Evolutionary conservation across 73 alveolate genomes (phyloP), one percentile per base, ranked within the genome.

Genomic region (Paramecium primaurelia): DNA sequence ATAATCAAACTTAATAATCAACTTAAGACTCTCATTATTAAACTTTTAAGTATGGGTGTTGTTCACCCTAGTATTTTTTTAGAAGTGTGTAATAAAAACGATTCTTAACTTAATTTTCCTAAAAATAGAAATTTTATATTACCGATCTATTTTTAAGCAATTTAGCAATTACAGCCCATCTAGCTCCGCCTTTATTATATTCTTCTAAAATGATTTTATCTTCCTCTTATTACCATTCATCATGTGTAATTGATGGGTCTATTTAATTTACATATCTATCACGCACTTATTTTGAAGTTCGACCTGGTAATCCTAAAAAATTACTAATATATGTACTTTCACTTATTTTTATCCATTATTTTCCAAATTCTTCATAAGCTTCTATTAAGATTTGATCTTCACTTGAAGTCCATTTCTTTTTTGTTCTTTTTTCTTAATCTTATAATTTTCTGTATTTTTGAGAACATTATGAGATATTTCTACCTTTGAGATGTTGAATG

Each of bases 261-360:
- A 98, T 88, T 87, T 98, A 98, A 86, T 98, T 98, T 83, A 97
- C 99, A 98, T 98, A 98, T 71, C 99, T 96, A 88, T 98, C 99
- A 68, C 99, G 80, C 87, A 99, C 98, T 86, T 97, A 95, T 86
- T 98, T 98, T 28, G 99, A 99, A 75, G 98, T 95, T 59, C 99
- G 89, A 0, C 71, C 42, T 0, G 89, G 71, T 14, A 77, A 44
- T 38, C 42, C 89, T 77, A 40, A 20, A 77, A 73, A 7, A 36
- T 20, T 26, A 34, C 18, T 12, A 49, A 0, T 6, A 26, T 8
- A 42, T 8, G 14, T 77, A 77, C 89, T 22, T 38, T 77, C 12
- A 77, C 71, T 59, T n/a, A 77, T 77, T n/a, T 12, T 38, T 0
- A 77, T 25, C 89, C 89, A 77, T 77, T 77, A 51, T 40, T 73